A percentile compares a stretch with the other conserved stretches of the same genome.
These are phyloP conservation scores for Cunninghamia lanceolata DNA, from an alignment of 75 land plant genomes.

Conservation along the genomic window DNA sequence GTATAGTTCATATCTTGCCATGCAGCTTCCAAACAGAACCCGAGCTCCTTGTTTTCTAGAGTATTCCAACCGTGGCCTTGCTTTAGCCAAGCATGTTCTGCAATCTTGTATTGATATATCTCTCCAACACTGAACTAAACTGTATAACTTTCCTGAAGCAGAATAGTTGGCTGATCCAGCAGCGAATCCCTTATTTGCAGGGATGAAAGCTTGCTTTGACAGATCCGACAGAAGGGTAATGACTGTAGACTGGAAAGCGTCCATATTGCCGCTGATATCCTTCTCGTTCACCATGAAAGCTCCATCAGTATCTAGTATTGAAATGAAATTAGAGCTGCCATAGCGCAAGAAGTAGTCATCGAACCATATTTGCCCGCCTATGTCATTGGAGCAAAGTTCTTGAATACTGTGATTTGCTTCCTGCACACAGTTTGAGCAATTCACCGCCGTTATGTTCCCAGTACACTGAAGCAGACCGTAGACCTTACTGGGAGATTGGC, in stretches of 20 bases:
- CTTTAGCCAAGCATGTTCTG: background rate
- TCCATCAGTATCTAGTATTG: background rate
- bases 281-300: background rate
- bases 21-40: background rate
- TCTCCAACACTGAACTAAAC: constrained; percentile 8
- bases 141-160: background rate
- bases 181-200: no score
- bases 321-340: constrained; percentile 6
- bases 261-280: background rate
- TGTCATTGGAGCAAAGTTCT: background rate
- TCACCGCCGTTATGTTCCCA: background rate
- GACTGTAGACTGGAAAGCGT: no score
- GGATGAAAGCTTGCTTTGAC: no score
- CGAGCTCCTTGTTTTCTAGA: background rate
- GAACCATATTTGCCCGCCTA: background rate
- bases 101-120: background rate
- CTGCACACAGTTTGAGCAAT: background rate
- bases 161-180: no score
- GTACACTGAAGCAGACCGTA: background rate
- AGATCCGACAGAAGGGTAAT: no score
- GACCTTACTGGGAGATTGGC: background rate
- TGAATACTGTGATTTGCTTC: background rate
- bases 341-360: constrained; percentile 14
- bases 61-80: background rate
- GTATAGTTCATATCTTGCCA: background rate